phyloP scores from a whole-genome alignment of 495 filamentous ascomycete genomes.

The Xylaria acuta region DNA sequence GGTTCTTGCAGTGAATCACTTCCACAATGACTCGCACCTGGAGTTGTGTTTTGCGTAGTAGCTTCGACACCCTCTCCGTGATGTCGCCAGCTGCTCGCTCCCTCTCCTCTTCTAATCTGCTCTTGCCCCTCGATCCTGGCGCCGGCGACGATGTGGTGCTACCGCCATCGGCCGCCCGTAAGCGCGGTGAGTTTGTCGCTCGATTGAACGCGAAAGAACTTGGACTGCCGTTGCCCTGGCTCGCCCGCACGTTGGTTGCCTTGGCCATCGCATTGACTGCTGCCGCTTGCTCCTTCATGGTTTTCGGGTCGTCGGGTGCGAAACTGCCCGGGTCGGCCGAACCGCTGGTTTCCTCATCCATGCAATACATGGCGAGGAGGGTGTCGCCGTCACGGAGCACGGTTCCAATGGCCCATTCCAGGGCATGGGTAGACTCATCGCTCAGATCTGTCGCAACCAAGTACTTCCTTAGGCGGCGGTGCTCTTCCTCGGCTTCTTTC shows the following conservation, averaged over 20 bases:
- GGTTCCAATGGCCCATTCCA: constrained; percentile 97
- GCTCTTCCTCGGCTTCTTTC: constrained; percentile 74
- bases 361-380: constrained; percentile 86
- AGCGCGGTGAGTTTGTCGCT: constrained; percentile 39
- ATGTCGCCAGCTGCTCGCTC: constrained; percentile 77
- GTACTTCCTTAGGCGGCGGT: constrained; percentile 82
- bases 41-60: constrained; percentile 86
- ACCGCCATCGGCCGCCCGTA: constrained; percentile 33
- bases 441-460: constrained; percentile 92
- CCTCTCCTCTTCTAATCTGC: constrained; percentile 76
- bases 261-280: constrained; percentile 53
- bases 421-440: constrained; percentile 88
- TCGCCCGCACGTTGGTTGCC: constrained; percentile 38
- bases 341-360: constrained; percentile 81
- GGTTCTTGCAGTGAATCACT: constrained; percentile 97
- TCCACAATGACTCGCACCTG: constrained; percentile 93
- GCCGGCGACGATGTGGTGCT: constrained; percentile 49
- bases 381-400: constrained; percentile 96
- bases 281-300: constrained; percentile 73
- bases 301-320: constrained; percentile 59
- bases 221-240: constrained; percentile 39
- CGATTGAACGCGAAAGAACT: constrained; percentile 37
- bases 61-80: constrained; percentile 76
- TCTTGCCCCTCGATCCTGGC: constrained; percentile 47
- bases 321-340: constrained; percentile 36